Evolutionary conservation across 2,329 filamentous ascomycete species (phyloP).

Genomic region (Dactylellina parvicollis): DNA sequence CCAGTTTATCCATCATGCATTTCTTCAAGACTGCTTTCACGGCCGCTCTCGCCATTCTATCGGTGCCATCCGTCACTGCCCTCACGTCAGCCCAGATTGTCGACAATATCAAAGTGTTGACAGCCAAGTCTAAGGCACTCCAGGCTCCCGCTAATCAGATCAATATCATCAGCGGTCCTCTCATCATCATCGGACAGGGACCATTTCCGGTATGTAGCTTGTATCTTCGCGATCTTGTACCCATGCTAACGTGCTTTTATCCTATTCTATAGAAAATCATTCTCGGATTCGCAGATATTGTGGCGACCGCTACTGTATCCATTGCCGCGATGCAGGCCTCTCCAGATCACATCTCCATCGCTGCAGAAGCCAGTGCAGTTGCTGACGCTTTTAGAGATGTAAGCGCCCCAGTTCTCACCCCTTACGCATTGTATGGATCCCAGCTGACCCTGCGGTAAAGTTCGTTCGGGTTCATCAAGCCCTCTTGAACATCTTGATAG

Average conservation of each 20-base stretch:
- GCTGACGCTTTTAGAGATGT: constrained; percentile 58
- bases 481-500: constrained; percentile 60
- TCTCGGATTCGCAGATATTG: constrained; percentile 59
- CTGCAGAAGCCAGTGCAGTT: constrained; percentile 54
- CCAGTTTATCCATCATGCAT: constrained; percentile 55
- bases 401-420: not conserved
- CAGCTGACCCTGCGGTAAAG: constrained; percentile 23
- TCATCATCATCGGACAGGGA: constrained; percentile 58
- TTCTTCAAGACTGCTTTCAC: constrained; percentile 51
- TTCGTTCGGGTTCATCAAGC: constrained; percentile 60
- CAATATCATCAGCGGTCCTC: constrained; percentile 57
- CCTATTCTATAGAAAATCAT: constrained; percentile 56
- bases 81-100: constrained; percentile 55
- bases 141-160: constrained; percentile 58
- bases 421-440: not conserved
- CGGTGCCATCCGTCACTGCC: constrained; percentile 51
- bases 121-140: constrained; percentile 57
- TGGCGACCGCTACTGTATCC: constrained; percentile 54
- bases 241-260: not conserved
- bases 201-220: constrained; percentile 59
- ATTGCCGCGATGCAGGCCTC: constrained; percentile 55
- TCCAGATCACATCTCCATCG: constrained; percentile 32
- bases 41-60: constrained; percentile 53
- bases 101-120: constrained; percentile 57
- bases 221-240: not conserved